Evolutionary conservation across 495 filamentous ascomycete species (phyloP), one percentile per base, ranked within the genome.

Genomic region (Penicillium goetzii): DNA sequence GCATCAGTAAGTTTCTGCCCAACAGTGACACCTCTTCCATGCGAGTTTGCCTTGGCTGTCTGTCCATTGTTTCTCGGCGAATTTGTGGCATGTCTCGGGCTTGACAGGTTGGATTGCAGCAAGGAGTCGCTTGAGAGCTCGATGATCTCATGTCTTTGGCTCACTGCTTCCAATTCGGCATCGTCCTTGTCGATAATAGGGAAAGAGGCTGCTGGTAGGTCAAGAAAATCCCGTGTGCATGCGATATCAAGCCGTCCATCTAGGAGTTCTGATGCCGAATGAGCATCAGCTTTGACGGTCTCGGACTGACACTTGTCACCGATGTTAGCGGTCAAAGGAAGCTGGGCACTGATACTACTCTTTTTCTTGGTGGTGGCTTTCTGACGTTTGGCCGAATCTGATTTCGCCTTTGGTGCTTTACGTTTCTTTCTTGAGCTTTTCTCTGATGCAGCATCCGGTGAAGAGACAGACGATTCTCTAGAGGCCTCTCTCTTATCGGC

Each of bases 1-100:
- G 74, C 74, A 54, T 67, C 69, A 21, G 63, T 49, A 7, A 78
- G 62, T 41, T 74, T 77, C 41, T 63, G 51, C 8, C 70, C 76
- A 28, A 77, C 65, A 23, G 45, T 36, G 50, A 70, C 56, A 4
- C 74, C 76, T 58, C 73, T 72, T 21, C 76, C 74, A 33, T 60
- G 50, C 5, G 9, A 21, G 4, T 25, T 23, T 36, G 40, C 19
- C 25, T 23, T 19, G 0, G 17, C 26, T 9, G 2, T 25, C 14
- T 49, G n/a, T 17, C 10, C n/a, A 6, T 61, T 5, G 5, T 7
- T 32, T 40, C 19, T 58, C 21, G 38, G 47, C 6, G 28, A 19
- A 28, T 54, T 45, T 15, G 43, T 34, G 12, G 32, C 40, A 28
- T 34, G 2, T 32, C 34, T 30, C 1, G 33, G 41, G 21, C 47